phyloP scores from a whole-genome alignment of 1,139 yeast genomes.

The Schwanniomyces etchellsii region DNA sequence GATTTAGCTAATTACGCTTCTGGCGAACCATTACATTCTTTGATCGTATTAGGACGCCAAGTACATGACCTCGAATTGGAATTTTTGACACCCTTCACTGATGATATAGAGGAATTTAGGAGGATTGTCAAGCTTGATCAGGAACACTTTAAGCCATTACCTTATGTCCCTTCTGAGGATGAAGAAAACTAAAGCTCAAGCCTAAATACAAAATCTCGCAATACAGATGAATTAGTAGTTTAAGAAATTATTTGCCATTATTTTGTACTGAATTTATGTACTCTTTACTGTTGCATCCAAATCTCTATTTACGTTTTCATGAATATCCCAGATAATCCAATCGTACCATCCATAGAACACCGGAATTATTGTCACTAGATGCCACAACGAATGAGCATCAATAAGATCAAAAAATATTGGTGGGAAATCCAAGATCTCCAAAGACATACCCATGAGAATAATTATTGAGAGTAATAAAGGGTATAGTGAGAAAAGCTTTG shows the following conservation, averaged over 20 bases:
- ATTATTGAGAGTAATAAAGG: slow-evolving; percentile 41
- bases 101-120: slow-evolving; percentile 56
- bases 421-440: slow-evolving; percentile 87
- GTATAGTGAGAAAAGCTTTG: slow-evolving; percentile 37
- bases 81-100: slow-evolving; percentile 72
- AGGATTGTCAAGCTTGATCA: slow-evolving; percentile 62
- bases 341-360: slow-evolving; percentile 42
- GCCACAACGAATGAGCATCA: slow-evolving; percentile 97
- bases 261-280: slow-evolving; percentile 1
- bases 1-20: slow-evolving; percentile 77
- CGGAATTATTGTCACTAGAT: slow-evolving; percentile 69
- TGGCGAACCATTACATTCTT: slow-evolving; percentile 92
- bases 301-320: slow-evolving; percentile 24
- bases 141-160: slow-evolving; percentile 64
- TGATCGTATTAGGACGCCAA: slow-evolving; percentile 86
- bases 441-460: slow-evolving; percentile 70
- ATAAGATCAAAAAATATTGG: slow-evolving; percentile 57
- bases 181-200: slow-evolving; percentile 7
- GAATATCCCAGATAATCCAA: slow-evolving; percentile 43
- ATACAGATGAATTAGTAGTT: not conserved
- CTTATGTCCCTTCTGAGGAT: slow-evolving; percentile 38
- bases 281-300: slow-evolving; percentile 9
- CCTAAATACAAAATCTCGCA: not conserved
- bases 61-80: slow-evolving; percentile 92
- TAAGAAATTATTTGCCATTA: not conserved